These are phyloP conservation scores for Stevia rebaudiana DNA, from an alignment of 140 eudicot genomes.

Conservation along the genomic window DNA sequence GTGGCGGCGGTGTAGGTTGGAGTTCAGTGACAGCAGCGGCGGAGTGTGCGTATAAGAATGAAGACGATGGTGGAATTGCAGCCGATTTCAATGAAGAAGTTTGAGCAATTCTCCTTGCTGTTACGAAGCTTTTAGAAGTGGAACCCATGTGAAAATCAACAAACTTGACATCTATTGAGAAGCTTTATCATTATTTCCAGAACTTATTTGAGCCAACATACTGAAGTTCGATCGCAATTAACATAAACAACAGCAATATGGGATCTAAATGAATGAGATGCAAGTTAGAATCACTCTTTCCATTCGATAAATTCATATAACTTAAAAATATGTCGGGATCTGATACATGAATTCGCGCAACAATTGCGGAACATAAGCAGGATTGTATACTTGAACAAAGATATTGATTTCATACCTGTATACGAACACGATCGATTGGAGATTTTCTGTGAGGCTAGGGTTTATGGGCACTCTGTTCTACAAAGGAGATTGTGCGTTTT, in stretches of 20 bases:
- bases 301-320: background rate
- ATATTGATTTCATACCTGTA: background rate
- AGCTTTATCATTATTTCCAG: background rate
- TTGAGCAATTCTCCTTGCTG: conserved; percentile 12
- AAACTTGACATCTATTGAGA: conserved; percentile 7
- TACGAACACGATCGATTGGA: background rate
- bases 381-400: background rate
- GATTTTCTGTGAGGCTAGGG: background rate
- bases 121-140: conserved; percentile 22
- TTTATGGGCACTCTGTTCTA: background rate
- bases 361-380: background rate
- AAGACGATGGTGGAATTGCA: conserved; percentile 15
- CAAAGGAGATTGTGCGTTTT: background rate
- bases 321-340: conserved; percentile 5
- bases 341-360: background rate
- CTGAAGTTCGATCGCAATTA: conserved; percentile 20
- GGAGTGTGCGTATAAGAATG: conserved; percentile 7
- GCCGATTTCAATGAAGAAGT: conserved; percentile 16
- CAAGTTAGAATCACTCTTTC: background rate
- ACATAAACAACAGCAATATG: background rate
- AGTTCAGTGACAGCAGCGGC: conserved; percentile 27
- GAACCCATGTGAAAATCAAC: conserved; percentile 21
- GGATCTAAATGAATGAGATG: conserved; percentile 5
- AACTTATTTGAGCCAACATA: conserved; percentile 5
- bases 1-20: conserved; percentile 20